Conservation (phyloP, 73 alveolate species). For the Paramecium bursaria region DNA sequence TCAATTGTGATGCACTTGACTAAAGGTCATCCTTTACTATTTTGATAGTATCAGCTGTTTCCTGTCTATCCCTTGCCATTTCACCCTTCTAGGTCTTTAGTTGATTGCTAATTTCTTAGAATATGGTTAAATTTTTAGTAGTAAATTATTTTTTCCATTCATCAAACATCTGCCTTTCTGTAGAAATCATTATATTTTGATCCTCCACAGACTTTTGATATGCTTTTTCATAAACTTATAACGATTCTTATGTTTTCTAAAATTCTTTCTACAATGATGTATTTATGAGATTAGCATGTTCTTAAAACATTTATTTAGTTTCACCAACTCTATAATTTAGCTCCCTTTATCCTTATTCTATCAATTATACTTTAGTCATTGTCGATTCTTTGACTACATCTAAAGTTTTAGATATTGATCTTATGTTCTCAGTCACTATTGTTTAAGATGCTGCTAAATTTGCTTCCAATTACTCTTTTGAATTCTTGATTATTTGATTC, state of each 20-base stretch:
- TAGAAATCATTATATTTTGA: conserved; percentile 13
- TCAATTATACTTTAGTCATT: conserved; percentile 16
- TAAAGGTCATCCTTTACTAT: too few relatives aligned
- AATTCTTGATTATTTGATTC: conserved; percentile 30
- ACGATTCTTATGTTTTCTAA: not conserved
- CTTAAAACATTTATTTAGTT: conserved; percentile 45
- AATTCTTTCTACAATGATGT: conserved; percentile 26
- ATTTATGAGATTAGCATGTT: conserved; percentile 50
- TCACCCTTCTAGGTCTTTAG: conserved; percentile 11
- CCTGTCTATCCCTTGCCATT: not conserved
- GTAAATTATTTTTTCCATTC: conserved; percentile 51
- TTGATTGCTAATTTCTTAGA: conserved; percentile 28
- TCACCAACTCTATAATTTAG: conserved; percentile 49
- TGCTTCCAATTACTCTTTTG: conserved; percentile 57
- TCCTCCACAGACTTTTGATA: not conserved
- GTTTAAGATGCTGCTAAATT: conserved; percentile 59
- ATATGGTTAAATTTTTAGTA: conserved; percentile 13
- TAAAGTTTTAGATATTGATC: conserved; percentile 35
- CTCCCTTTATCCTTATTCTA: conserved; percentile 45
- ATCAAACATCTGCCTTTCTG: conserved; percentile 15
- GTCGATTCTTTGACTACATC: conserved; percentile 47
- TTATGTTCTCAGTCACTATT: conserved; percentile 44
- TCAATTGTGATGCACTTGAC: too few relatives aligned
- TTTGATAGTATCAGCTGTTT: too few relatives aligned
- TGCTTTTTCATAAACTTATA: not conserved